Conservation (phyloP, 1,139 yeast species). For the Magnusiomyces paraingens region DNA sequence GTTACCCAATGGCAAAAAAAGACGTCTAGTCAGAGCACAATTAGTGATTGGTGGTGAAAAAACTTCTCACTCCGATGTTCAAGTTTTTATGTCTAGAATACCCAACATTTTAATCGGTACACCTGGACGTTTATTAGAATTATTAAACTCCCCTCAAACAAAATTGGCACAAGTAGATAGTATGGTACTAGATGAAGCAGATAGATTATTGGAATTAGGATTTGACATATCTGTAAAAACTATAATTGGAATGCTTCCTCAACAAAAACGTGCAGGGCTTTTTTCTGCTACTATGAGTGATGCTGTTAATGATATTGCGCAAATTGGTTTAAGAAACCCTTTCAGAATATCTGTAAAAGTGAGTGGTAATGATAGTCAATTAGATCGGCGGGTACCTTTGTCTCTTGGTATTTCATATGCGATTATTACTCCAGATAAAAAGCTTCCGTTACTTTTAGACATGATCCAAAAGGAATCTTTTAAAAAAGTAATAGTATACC, state of each 20-base stretch:
- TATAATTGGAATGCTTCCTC: constrained; percentile 65
- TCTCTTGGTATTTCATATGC: constrained; percentile 59
- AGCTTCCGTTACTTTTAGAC: constrained; percentile 52
- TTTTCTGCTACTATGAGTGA: constrained; percentile 87
- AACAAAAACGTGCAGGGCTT: constrained; percentile 88
- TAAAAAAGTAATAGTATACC: constrained; percentile 76
- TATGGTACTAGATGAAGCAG: constrained; percentile 88
- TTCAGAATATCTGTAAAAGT: constrained; percentile 68
- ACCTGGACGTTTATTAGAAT: constrained; percentile 83
- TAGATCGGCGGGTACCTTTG: constrained; percentile 47
- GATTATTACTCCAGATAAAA: constrained; percentile 52
- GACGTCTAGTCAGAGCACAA: constrained; percentile 50
- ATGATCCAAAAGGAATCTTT: constrained; percentile 46
- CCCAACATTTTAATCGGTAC: constrained; percentile 86
- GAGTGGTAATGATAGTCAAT: constrained; percentile 24
- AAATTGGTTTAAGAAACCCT: constrained; percentile 76
- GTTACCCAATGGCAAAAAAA: constrained; percentile 19
- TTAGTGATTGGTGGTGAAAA: constrained; percentile 73
- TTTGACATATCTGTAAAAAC: constrained; percentile 63
- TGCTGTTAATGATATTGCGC: constrained; percentile 45
- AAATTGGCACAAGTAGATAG: constrained; percentile 54
- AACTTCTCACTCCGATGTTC: constrained; percentile 65
- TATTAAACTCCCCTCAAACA: constrained; percentile 42
- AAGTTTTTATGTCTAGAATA: constrained; percentile 43
- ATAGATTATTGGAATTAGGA: constrained; percentile 72